Conservation (phyloP, 2,329 filamentous ascomycete genomes). For the Camillea tinctor region DNA sequence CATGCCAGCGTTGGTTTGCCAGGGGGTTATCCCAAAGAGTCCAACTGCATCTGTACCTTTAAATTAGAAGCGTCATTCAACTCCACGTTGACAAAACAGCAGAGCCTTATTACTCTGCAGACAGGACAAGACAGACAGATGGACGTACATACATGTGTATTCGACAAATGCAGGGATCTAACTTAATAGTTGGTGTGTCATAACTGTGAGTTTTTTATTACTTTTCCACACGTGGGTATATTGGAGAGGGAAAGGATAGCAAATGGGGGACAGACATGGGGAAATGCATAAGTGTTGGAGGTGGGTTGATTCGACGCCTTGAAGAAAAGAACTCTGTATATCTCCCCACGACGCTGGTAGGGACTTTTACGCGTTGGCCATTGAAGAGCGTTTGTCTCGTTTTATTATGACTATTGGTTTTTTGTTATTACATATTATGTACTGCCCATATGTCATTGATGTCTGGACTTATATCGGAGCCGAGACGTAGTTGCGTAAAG, state of each 20-base stretch:
- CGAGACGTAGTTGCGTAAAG: background rate
- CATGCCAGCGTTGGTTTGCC: constrained; percentile 12
- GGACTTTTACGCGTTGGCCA: background rate
- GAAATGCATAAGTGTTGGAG: too few species aligned
- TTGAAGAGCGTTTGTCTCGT: background rate
- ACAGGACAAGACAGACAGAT: too few species aligned
- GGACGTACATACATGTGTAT: background rate
- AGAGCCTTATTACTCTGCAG: background rate
- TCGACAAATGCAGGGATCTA: background rate
- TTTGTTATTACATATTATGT: background rate
- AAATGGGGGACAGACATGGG: background rate
- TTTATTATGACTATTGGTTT: background rate
- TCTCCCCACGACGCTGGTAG: background rate
- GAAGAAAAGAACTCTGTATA: background rate
- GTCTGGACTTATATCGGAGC: background rate
- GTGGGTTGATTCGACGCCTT: background rate
- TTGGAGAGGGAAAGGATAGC: background rate
- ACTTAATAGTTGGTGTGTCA: background rate
- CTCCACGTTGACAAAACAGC: constrained; percentile 12
- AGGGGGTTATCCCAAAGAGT: constrained; percentile 22
- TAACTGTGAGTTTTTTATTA: background rate
- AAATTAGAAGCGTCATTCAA: constrained; percentile 16
- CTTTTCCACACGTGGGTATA: background rate
- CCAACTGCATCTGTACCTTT: constrained; percentile 20
- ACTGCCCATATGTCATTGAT: background rate